Base-by-base conservation (phyloP, 139 green algal genomes). In the Eudorina sp. region DNA sequence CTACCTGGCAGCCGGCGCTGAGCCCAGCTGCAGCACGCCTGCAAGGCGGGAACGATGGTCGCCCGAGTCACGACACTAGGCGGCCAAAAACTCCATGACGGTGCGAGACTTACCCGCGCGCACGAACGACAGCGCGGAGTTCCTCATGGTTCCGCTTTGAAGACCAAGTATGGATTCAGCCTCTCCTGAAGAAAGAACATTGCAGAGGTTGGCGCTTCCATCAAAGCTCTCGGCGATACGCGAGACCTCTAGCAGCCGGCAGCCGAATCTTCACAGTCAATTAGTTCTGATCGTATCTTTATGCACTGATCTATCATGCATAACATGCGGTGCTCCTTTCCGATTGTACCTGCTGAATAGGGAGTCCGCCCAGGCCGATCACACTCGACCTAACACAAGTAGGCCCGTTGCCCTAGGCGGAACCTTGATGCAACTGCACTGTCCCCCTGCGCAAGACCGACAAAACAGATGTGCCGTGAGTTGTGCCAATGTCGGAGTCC, bases 11-110 rank as follows among this genome's bases (percentile, higher is more conserved):
- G 60, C 79, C 23, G 79, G 34, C 45, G 78, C 41, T 19, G 81
- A 87, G 46, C 81, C 64, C 41, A 87, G 64, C 58, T 85, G 55
- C 58, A 86, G 55, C 81, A 87, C 62, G 45, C 81, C 81, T 87
- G 81, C 64, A 40, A 25, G 7, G 7, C 13, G 43, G 53, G 31
- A 83, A 31, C 16, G 14, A 83, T 41, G 21, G 45, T 53, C 14
- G 13, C 7, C 27, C 14, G 3, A 31, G 60, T 86, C 81, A 79
- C 60, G 43, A 68, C 62, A 87, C 81, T n/a, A 53, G 78, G 55
- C 78, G 55, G 78, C 78, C 9, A 45, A n/a, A 68, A 53, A 43
- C 13, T 29, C 5, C 23, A 2, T 62, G 38, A 25, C 19, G 25
- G 27, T 48, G 36, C 40, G 0, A 62, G 27, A 64, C 60, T 86